Percentiles rank a stretch among this genome's conserved stretches.
Conservation (phyloP, 441 rosid genomes). For the Pelargonium fulgidum region DNA sequence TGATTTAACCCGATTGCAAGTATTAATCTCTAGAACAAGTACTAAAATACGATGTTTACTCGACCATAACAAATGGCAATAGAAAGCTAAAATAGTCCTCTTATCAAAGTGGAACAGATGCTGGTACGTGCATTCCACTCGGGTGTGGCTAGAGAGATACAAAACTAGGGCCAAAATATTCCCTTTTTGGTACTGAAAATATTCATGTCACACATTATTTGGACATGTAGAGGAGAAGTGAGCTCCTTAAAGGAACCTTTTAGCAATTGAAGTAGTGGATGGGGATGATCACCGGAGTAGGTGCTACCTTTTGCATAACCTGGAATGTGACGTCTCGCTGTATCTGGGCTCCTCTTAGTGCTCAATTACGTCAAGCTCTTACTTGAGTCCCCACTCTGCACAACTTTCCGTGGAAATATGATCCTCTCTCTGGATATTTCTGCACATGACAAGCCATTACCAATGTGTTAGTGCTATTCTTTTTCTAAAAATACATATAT, state of each 20-base stretch:
- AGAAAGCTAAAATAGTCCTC: too few species aligned
- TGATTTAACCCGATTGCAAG: too few species aligned
- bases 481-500: background rate
- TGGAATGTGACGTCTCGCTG: constrained; percentile 20
- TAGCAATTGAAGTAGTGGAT: constrained; percentile 27
- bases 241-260: background rate
- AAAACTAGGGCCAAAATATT: background rate
- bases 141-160: too few species aligned
- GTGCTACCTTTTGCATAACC: constrained; percentile 17
- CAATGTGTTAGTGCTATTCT: background rate
- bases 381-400: background rate
- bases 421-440: background rate
- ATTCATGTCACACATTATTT: background rate
- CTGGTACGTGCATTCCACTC: too few species aligned
- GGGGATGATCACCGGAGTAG: constrained; percentile 24
- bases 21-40: too few species aligned
- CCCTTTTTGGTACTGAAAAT: background rate
- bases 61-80: too few species aligned
- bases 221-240: background rate
- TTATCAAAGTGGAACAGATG: too few species aligned
- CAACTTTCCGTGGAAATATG: background rate
- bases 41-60: too few species aligned
- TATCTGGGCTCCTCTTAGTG: background rate
- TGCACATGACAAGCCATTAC: background rate
- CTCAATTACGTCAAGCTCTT: too few species aligned